Evolutionary conservation across 75 land plant genomes (phyloP).

Genomic region (Azolla pinnata): DNA sequence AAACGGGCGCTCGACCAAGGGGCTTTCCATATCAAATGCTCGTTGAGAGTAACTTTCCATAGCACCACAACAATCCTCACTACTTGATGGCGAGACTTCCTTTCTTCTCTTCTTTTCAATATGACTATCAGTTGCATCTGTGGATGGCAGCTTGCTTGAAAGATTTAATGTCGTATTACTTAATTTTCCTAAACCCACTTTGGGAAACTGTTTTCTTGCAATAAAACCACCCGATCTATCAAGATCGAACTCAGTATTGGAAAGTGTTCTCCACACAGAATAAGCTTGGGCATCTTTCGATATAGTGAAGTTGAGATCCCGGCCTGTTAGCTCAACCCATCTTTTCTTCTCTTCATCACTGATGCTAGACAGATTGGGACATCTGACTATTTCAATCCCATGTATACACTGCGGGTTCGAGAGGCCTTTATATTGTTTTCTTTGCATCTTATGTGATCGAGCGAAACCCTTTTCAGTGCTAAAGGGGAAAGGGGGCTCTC

Average conservation of each 20-base stretch:
- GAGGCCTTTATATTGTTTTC: conserved; percentile 83
- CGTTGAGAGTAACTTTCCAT: conserved; percentile 32
- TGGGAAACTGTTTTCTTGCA: conserved; percentile 7
- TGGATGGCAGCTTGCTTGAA: conserved; percentile 46
- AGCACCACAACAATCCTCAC: conserved; percentile 49
- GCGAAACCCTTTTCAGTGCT: conserved; percentile 76
- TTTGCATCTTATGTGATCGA: conserved; percentile 82
- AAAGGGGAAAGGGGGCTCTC: conserved; percentile 82
- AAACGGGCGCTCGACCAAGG: conserved; percentile 41
- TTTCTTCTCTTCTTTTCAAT: conserved; percentile 42
- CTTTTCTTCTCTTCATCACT: conserved; percentile 57
- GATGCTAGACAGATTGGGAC: conserved; percentile 48
- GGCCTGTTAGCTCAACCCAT: conserved; percentile 77
- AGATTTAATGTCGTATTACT: conserved; percentile 64
- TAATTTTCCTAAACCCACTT: conserved; percentile 20
- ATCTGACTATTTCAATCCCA: conserved; percentile 69
- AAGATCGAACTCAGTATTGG: conserved; percentile 68
- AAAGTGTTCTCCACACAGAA: conserved; percentile 65
- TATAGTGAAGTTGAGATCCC: conserved; percentile 67
- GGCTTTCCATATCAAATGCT: conserved; percentile 33
- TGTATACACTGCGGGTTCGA: conserved; percentile 91
- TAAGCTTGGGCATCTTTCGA: conserved; percentile 70
- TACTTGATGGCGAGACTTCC: conserved; percentile 42
- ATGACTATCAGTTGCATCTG: conserved; percentile 9
- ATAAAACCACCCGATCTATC: conserved; percentile 36